A percentile compares a stretch with the other conserved stretches of the same genome.
phyloP scores from a whole-genome alignment of 208 protist genomes.

The Crithidia thermophila region DNA sequence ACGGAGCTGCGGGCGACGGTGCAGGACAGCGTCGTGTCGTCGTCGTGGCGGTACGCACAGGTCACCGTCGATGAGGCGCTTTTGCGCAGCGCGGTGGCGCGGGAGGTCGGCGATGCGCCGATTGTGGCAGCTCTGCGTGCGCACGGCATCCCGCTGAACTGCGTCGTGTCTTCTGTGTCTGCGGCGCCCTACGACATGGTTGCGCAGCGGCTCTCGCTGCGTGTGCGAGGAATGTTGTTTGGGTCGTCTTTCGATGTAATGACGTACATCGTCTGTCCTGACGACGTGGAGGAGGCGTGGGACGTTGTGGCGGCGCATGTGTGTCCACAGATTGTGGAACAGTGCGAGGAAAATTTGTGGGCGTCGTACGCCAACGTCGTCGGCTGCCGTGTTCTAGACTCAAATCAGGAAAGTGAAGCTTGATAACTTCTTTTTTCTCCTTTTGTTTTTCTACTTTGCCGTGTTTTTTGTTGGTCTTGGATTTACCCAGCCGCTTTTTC shows the following conservation, averaged over 20 bases:
- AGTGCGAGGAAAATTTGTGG: constrained; percentile 78
- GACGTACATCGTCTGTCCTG: constrained; percentile 13
- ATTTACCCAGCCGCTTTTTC: too few species aligned
- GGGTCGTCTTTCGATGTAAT: constrained; percentile 70
- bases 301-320: constrained; percentile 3
- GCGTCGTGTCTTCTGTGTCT: constrained; percentile 44
- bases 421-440: not conserved
- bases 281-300: constrained; percentile 28
- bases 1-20: constrained; percentile 26
- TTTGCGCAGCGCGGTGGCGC: constrained; percentile 28
- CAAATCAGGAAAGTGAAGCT: not conserved
- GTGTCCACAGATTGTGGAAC: constrained; percentile 69
- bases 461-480: not conserved
- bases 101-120: constrained; percentile 38
- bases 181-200: constrained; percentile 41
- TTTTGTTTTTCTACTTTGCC: constrained; percentile 18
- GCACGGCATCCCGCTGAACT: constrained; percentile 45
- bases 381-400: constrained; percentile 27
- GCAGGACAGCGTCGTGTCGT: constrained; percentile 40
- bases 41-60: constrained; percentile 31
- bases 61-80: constrained; percentile 19
- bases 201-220: constrained; percentile 34
- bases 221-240: constrained; percentile 61
- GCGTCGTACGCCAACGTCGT: constrained; percentile 67
- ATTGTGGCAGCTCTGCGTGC: constrained; percentile 54